phyloP scores from a whole-genome alignment of 768 basidiomycete species.

The Russula emetica region DNA sequence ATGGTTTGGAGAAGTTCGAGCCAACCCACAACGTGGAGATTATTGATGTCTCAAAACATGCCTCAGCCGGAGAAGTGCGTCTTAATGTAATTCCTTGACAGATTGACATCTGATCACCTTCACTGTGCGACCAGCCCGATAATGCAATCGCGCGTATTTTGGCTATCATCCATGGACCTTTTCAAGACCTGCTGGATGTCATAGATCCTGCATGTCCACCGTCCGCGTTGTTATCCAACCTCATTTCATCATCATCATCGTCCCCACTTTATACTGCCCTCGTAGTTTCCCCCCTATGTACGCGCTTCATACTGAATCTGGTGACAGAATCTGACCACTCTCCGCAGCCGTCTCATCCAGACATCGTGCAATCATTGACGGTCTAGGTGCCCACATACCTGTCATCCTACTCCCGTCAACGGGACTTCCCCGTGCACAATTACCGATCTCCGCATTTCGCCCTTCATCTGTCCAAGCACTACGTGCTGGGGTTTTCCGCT shows the following conservation, averaged over 20 bases:
- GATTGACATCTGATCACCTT: neutral
- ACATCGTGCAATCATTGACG: constrained; percentile 38
- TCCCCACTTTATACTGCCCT: constrained; percentile 60
- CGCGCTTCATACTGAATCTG: neutral
- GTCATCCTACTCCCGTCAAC: constrained; percentile 47
- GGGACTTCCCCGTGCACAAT: constrained; percentile 10
- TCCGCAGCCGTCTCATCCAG: constrained; percentile 24
- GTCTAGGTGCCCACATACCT: constrained; percentile 52
- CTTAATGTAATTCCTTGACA: neutral
- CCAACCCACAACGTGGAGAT: constrained; percentile 63
- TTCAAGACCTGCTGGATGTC: constrained; percentile 49
- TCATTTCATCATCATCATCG: constrained; percentile 55
- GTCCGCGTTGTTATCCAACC: constrained; percentile 45
- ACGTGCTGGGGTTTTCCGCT: constrained; percentile 57
- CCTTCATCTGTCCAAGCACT: constrained; percentile 51
- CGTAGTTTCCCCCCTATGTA: constrained; percentile 47
- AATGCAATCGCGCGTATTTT: constrained; percentile 34
- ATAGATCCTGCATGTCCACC: constrained; percentile 52
- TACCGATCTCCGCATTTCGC: constrained; percentile 49
- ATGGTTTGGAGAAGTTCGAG: constrained; percentile 64
- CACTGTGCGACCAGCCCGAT: constrained; percentile 23
- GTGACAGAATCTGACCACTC: neutral
- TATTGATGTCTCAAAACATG: constrained; percentile 46
- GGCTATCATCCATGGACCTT: constrained; percentile 51
- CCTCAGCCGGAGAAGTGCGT: constrained; percentile 46